Percentiles rank a stretch among this genome's conserved stretches.
phyloP scores from a whole-genome alignment of 73 alveolate genomes.

The Halteria grandinella region DNA sequence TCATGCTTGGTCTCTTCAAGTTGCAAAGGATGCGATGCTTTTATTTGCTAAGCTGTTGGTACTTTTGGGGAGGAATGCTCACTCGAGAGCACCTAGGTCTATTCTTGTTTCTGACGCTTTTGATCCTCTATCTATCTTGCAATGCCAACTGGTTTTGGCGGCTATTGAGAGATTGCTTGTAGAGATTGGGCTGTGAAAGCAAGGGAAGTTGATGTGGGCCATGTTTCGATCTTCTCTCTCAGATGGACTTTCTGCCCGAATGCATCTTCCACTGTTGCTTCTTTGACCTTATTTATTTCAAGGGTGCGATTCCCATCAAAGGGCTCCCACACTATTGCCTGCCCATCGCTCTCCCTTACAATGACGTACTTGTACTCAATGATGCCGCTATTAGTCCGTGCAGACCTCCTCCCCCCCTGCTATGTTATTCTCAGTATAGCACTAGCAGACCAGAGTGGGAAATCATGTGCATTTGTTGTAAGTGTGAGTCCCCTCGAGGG shows the following conservation, averaged over 20 bases:
- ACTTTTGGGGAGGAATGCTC: no score
- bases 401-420: no score
- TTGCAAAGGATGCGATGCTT: no score
- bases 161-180: conserved; percentile 2
- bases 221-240: conserved; percentile 32
- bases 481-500: conserved; percentile 1
- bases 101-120: conserved; percentile 2
- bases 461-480: conserved; percentile 14
- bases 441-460: conserved; percentile 50
- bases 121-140: conserved; percentile 19
- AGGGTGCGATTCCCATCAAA: conserved; percentile 33
- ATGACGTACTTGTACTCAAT: conserved; percentile 42
- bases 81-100: not conserved
- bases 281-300: not conserved
- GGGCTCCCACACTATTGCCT: conserved; percentile 33
- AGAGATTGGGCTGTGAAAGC: conserved; percentile 11
- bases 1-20: no score
- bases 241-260: conserved; percentile 25
- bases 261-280: conserved; percentile 22
- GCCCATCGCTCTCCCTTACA: not conserved
- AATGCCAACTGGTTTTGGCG: conserved; percentile 12
- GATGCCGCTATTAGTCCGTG: no score
- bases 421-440: no score
- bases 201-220: conserved; percentile 14
- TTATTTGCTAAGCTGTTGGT: no score